Evolutionary conservation across 2,329 filamentous ascomycete species (phyloP).

Genomic region (Arthrinium puccinioides): DNA sequence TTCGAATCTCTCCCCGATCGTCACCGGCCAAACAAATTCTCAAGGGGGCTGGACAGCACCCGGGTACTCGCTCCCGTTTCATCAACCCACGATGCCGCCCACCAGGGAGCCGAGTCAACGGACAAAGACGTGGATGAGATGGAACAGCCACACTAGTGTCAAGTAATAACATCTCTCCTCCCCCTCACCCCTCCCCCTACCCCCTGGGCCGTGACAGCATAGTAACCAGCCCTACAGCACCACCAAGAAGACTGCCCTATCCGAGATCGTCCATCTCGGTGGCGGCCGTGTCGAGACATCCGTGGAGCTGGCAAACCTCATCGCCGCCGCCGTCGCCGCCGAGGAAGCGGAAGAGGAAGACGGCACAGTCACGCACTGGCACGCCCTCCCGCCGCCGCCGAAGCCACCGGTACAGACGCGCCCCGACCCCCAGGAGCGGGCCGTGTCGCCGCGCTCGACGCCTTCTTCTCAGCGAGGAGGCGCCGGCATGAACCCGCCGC

Average conservation of each 20-base stretch:
- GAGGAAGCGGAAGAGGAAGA: background rate
- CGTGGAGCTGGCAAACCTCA: constrained; percentile 1
- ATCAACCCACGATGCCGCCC: constrained; percentile 3
- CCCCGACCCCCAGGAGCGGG: background rate
- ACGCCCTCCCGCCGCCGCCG: background rate
- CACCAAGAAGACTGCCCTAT: background rate
- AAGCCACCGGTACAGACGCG: background rate
- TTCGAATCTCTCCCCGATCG: background rate
- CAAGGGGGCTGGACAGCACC: background rate
- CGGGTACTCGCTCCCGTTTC: background rate
- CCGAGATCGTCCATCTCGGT: constrained; percentile 7
- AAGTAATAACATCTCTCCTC: no score
- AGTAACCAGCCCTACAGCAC: background rate
- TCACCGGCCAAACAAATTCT: no score
- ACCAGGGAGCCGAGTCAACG: constrained; percentile 6
- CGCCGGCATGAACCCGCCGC: constrained; percentile 1
- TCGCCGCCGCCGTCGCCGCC: background rate
- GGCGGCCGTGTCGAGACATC: constrained; percentile 4
- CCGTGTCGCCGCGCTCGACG: background rate
- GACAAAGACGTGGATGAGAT: constrained; percentile 6
- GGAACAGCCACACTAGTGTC: constrained; percentile 4
- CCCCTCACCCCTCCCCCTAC: no score
- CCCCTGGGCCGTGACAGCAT: no score
- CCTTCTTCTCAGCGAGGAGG: background rate
- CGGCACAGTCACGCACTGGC: background rate